Evolutionary conservation across 768 basidiomycete species (phyloP).

Genomic region (Tricholoma flavovirens): DNA sequence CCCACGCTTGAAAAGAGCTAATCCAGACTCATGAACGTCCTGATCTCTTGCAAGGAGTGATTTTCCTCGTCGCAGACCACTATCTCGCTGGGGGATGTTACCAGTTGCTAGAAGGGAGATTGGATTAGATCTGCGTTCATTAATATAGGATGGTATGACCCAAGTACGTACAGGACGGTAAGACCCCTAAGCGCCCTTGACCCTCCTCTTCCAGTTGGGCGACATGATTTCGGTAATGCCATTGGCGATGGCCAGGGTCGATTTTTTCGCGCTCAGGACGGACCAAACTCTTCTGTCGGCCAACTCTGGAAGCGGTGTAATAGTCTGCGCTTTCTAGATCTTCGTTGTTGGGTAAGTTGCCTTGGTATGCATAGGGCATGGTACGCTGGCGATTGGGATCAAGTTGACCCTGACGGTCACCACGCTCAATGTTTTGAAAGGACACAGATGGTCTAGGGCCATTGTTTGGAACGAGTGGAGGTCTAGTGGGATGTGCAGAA

Average conservation of each 20-base stretch:
- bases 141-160: conserved; percentile 11
- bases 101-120: conserved; percentile 55
- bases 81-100: conserved; percentile 57
- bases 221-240: conserved; percentile 89
- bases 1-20: conserved; percentile 86
- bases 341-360: conserved; percentile 22
- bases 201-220: conserved; percentile 70
- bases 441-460: conserved; percentile 48
- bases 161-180: conserved; percentile 70
- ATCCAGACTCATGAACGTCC: conserved; percentile 85
- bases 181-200: conserved; percentile 57
- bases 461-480: conserved; percentile 30
- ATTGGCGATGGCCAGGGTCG: conserved; percentile 89
- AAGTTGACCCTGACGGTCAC: conserved; percentile 56
- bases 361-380: conserved; percentile 42
- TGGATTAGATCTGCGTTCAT: conserved; percentile 6
- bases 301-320: conserved; percentile 46
- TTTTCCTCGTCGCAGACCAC: conserved; percentile 68
- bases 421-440: conserved; percentile 64
- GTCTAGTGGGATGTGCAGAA: conserved; percentile 19
- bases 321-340: conserved; percentile 39
- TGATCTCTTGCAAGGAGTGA: conserved; percentile 89
- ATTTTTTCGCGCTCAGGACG: conserved; percentile 94
- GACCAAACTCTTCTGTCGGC: conserved; percentile 89
- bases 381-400: conserved; percentile 49